phyloP scores from a whole-genome alignment of 805 yeast species.

The Maudiozyma serrabonitensis region DNA sequence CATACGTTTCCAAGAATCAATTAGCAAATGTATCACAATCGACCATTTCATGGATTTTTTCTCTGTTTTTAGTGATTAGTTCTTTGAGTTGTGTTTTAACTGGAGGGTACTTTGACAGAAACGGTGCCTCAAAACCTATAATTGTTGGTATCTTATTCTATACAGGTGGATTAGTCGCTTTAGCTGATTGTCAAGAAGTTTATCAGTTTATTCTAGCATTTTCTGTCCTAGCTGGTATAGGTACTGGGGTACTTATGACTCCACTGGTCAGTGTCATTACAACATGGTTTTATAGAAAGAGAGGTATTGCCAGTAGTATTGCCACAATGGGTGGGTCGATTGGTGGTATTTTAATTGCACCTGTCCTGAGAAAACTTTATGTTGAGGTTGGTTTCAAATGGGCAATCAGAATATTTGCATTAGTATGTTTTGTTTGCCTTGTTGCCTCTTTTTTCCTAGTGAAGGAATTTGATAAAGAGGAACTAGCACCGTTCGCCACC shows the following conservation, averaged over 20 bases:
- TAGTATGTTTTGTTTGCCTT: slow-evolving; percentile 36
- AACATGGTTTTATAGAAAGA: slow-evolving; percentile 52
- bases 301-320: slow-evolving; percentile 47
- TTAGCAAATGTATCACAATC: slow-evolving; percentile 39
- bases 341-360: slow-evolving; percentile 49
- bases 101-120: slow-evolving; percentile 54
- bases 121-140: slow-evolving; percentile 43
- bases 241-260: slow-evolving; percentile 49
- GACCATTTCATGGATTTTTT: slow-evolving; percentile 57
- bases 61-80: slow-evolving; percentile 45
- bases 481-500: slow-evolving; percentile 31
- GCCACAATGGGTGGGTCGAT: slow-evolving; percentile 48
- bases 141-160: slow-evolving; percentile 36
- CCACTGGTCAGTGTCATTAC: slow-evolving; percentile 54
- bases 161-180: slow-evolving; percentile 45
- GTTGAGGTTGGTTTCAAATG: slow-evolving; percentile 45
- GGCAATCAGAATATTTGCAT: slow-evolving; percentile 48
- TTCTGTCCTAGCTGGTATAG: slow-evolving; percentile 47
- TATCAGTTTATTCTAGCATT: slow-evolving; percentile 57
- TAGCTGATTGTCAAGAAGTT: slow-evolving; percentile 43
- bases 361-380: slow-evolving; percentile 43
- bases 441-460: slow-evolving; percentile 30
- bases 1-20: slow-evolving; percentile 48
- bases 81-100: slow-evolving; percentile 44
- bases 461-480: slow-evolving; percentile 32